Base-by-base conservation (phyloP, 225 moss, liverwort and hornwort genomes). In the Bryum argenteum region DNA sequence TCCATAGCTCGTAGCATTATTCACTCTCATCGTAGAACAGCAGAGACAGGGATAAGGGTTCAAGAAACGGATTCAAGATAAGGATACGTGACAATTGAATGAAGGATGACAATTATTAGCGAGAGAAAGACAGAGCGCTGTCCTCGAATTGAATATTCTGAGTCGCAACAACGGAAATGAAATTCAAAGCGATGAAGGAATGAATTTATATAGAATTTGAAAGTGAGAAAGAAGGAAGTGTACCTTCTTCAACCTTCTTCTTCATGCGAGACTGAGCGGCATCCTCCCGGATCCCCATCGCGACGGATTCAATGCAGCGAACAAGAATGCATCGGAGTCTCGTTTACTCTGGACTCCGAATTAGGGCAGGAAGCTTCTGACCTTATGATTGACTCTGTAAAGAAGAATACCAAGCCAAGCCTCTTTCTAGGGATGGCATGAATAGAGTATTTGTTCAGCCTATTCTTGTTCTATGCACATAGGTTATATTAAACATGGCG, bases 171-270 rank as follows among this genome's bases (percentile, higher is more conserved):
- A 33, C 33, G 33, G 33, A 6, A 33, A 5, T 33, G 33, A 33
- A 7, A 39, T 8, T 19, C n/a, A 70, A 63, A 26, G 8, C 28
- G 63, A 17, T 50, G 41, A 4, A 5, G n/a, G n/a, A 37, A 54
- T 39, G 40, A 1, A 26, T 52, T 21, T 47, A 44, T 6, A 33
- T 33, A 6, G 33, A 1, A 7, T 10, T 63, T 1, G 21, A 8
- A 42, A 37, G 53, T 0, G 53, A 52, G 26, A 44, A 66, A 24
- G 42, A 15, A 39, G n/a, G 16, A 57, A 67, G 37, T 63, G 11
- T 72, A 93, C 94, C 94, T 91, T 97, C 97, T 85, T 94, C 97
- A 59, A 92, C 89, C 79, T 97, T 97, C 76, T 94, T 94, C 69
- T 94, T 86, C 90, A 94, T 82, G 48, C 97, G 90, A 67, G 85